Conservation (phyloP, 345 rosid species). For the Euphorbia pulcherrima region DNA sequence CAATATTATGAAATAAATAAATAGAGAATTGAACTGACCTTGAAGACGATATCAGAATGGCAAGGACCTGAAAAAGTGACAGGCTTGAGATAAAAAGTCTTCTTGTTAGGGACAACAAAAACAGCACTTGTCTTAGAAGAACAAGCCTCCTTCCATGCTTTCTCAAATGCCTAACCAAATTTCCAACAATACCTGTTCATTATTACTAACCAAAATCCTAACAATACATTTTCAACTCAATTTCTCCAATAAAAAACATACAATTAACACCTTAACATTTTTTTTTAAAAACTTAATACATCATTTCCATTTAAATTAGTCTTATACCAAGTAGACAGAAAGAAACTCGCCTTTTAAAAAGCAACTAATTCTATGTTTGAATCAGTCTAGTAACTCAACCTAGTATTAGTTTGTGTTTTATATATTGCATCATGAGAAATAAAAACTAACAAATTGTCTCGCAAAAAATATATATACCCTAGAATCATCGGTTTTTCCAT, state of each 20-base stretch:
- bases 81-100: constrained; percentile 54
- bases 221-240: neutral
- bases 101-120: constrained; percentile 49
- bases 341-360: too few relatives aligned
- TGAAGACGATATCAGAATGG: constrained; percentile 44
- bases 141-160: constrained; percentile 22
- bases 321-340: too few relatives aligned
- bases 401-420: too few relatives aligned
- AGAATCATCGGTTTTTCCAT: constrained; percentile 30
- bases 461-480: constrained; percentile 28
- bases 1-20: too few relatives aligned
- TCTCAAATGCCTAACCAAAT: constrained; percentile 38
- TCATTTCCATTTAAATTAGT: too few relatives aligned
- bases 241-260: neutral
- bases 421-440: too few relatives aligned
- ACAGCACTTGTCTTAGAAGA: constrained; percentile 17
- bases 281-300: too few relatives aligned
- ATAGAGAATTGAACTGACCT: constrained; percentile 36
- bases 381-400: too few relatives aligned
- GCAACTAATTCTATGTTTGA: too few relatives aligned
- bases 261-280: too few relatives aligned
- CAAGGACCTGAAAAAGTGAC: constrained; percentile 81
- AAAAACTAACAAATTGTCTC: too few relatives aligned
- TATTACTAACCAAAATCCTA: too few relatives aligned
- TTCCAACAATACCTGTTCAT: constrained; percentile 8